Evolutionary conservation across 345 rosid genomes (phyloP), one percentile per base, ranked within the genome.

Genomic region (Hevea brasiliensis): DNA sequence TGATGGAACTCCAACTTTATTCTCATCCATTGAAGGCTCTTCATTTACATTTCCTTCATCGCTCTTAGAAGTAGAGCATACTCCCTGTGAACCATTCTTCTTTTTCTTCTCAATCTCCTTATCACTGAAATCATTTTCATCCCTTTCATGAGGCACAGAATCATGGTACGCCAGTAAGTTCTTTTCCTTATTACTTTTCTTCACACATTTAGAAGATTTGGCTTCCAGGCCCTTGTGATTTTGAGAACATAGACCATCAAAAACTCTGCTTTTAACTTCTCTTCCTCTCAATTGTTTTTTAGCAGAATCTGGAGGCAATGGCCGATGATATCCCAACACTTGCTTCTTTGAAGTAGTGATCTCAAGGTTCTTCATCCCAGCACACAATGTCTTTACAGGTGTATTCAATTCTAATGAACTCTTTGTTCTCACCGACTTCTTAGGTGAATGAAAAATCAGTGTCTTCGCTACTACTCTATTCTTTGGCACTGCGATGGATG

Each of bases 211-310:
- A 15, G 69, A 50, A 82, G 81, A 68, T 70, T 77, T 83, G 58
- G 70, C 63, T 60, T 76, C 86, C 42, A 70, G 77, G 26, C 23
- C 76, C 56, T 77, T 87, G 70, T 72, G 69, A 42, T 74, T 88
- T 67, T 76, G 81, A 54, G 81, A 67, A 65, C 35, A 72, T 67
- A 87, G 42, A 3, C 87, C 88, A 84, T 91, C 94, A 83, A 76
- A 93, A 57, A 91, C 97, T 79, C 99, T 84, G 84, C 99, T 93
- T 73, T 90, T 93, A 76, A 93, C 96, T 83, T 90, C 94, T 65
- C 97, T 78, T 56, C 82, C 86, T 80, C 84, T 80, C 18, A 78
- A 50, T 62, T 81, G 86, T 65, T 76, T 92, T 77, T 76, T 84
- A 65, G 84, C 54, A 70, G 81, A 77, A 60, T 76, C 88, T 32